phyloP scores from a whole-genome alignment of 495 filamentous ascomycete genomes.

The Hypoxylon lienhwacheense region DNA sequence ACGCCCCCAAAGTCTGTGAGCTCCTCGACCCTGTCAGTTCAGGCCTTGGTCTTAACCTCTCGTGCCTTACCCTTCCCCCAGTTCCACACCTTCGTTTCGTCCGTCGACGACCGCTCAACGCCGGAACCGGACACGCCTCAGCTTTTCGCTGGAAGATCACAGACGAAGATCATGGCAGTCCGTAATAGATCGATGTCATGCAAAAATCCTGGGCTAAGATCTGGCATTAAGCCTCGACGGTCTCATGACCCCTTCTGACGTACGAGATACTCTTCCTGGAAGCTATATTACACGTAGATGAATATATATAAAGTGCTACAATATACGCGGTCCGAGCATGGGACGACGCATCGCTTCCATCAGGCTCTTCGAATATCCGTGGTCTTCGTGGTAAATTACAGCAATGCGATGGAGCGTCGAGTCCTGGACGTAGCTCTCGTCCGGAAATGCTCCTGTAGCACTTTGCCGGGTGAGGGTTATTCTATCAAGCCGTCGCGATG shows the following conservation, averaged over 20 bases:
- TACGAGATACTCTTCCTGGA: constrained; percentile 4
- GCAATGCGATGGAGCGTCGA: constrained; percentile 26
- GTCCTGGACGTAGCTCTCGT: constrained; percentile 9
- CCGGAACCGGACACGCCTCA: constrained; percentile 26
- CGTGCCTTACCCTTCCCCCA: constrained; percentile 3
- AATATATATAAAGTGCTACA: constrained; percentile 21
- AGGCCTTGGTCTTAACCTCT: constrained; percentile 27
- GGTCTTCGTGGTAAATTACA: constrained; percentile 24
- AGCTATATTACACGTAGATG: constrained; percentile 6
- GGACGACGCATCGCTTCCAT: constrained; percentile 29
- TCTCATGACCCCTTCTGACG: constrained; percentile 18
- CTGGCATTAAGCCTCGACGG: constrained; percentile 26
- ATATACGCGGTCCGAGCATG: constrained; percentile 28
- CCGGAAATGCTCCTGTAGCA: constrained; percentile 22
- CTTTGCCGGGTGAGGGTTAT: constrained; percentile 27
- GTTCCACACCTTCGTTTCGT: constrained; percentile 31
- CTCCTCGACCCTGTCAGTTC: constrained; percentile 12
- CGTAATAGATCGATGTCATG: constrained; percentile 35
- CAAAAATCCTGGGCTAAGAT: constrained; percentile 26
- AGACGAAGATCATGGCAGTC: constrained; percentile 27
- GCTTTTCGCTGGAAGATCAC: constrained; percentile 6
- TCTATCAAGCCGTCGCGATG: constrained; percentile 33
- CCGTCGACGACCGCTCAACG: constrained; percentile 29
- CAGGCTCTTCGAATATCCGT: constrained; percentile 8
- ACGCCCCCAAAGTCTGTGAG: constrained; percentile 28